Evolutionary conservation across 768 basidiomycete species (phyloP).

Genomic region (Fistulinella prunicolor): DNA sequence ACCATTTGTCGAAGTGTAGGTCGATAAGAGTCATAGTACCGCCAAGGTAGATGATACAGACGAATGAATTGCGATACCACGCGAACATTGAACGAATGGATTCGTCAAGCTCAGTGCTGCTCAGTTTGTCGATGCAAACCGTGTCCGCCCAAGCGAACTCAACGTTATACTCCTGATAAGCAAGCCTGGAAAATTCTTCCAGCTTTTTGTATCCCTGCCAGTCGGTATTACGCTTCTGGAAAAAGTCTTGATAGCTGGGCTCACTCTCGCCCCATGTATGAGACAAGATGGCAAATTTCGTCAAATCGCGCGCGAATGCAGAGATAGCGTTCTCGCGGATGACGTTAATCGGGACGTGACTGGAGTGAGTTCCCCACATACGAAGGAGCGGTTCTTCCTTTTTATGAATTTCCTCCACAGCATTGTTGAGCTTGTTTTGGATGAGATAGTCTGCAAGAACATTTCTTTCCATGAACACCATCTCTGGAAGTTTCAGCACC

Average conservation of each 20-base stretch:
- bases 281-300: neutral
- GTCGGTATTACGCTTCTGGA: neutral
- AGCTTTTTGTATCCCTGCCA: neutral
- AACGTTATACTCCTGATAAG: neutral
- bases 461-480: neutral
- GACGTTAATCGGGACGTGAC: no score
- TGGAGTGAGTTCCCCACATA: neutral
- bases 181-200: neutral
- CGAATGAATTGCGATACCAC: conserved; percentile 16
- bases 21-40: neutral
- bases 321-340: neutral
- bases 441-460: neutral
- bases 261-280: neutral
- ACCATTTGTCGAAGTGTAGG: conserved; percentile 14
- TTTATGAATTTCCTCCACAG: neutral
- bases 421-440: neutral
- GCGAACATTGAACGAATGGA: conserved; percentile 21
- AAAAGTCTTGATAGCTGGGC: neutral
- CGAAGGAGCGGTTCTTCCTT: neutral
- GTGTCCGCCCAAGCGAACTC: conserved; percentile 16
- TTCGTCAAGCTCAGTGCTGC: conserved; percentile 19
- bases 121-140: conserved; percentile 17
- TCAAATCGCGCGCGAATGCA: no score
- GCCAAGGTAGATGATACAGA: conserved; percentile 15
- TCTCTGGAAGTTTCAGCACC: neutral